Base-by-base conservation (phyloP, 2,329 filamentous ascomycete species). In the Exophiala phaeomuriformis region DNA sequence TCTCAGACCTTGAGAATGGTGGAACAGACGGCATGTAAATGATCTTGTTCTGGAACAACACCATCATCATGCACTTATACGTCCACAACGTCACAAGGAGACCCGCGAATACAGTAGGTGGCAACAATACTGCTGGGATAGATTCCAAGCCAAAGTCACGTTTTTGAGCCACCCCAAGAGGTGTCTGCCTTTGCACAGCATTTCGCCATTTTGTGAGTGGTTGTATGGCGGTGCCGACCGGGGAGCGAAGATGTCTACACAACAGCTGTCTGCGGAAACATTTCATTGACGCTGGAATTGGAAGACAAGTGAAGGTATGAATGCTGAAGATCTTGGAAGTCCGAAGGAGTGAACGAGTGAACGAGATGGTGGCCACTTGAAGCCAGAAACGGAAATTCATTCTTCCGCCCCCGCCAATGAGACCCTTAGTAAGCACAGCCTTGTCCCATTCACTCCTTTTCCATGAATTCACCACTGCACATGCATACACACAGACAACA, bases 11-110 rank as follows among this genome's bases (percentile, higher is more conserved):
- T 0, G 86, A 76, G 64, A 85, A 85, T 2, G 86, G 86, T 12
- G 86, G 85, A 47, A 90, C 70, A 43, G 84, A 85, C 0, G 86
- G 85, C 73, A 89, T 88, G 69, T 90, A 90, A 55, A 90, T 85
- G 65, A 90, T 88, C 65, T 85, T 84, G 64, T 90, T 88, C 69
- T 90, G 87, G 65, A 90, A 86, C 3, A 86, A 61, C 30, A 91
- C 75, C 71, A 90, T 81, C 82, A 88, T 86, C 49, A 82, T 68
- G 64, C 85, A 89, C 68, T 81, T 80, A 68, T 77, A 79, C 1
- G 71, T 67, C 77, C 77, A 90, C 9, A 90, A 72, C 2, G 76
- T 76, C 12, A 86, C 63, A 3, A 87, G 74, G 35, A 90, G 73
- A 1, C 84, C 82, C 9, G 74, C 67, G 64, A 89, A 90, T 41